A percentile compares a stretch with the other conserved stretches of the same genome.
Evolutionary conservation across 2,329 filamentous ascomycete genomes (phyloP).

Genomic region (Epichloe amarillans): DNA sequence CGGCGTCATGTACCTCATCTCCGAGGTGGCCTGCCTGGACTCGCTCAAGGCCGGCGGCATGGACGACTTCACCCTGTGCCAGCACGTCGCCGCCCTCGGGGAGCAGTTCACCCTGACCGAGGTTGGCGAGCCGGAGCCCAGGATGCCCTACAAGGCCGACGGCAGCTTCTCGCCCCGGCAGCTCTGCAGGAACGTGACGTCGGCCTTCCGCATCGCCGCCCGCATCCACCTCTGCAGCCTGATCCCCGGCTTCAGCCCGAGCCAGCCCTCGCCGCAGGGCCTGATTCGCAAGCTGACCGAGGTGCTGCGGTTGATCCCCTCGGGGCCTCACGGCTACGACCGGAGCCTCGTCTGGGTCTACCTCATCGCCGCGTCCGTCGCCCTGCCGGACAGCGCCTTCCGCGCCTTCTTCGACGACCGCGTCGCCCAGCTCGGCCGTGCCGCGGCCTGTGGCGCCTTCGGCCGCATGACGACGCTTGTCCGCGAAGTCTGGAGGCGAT

Average conservation of each 20-base stretch:
- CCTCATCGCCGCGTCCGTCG: constrained; percentile 72
- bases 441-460: constrained; percentile 71
- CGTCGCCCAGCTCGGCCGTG: constrained; percentile 58
- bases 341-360: constrained; percentile 88
- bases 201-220: constrained; percentile 80
- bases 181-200: constrained; percentile 76
- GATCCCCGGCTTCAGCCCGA: constrained; percentile 73
- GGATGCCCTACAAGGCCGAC: constrained; percentile 50
- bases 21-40: constrained; percentile 92
- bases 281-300: constrained; percentile 67
- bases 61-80: constrained; percentile 75
- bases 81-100: constrained; percentile 78
- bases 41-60: constrained; percentile 72
- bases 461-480: constrained; percentile 69
- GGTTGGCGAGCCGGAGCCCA: constrained; percentile 42
- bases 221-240: constrained; percentile 95
- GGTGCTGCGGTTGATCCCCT: constrained; percentile 69
- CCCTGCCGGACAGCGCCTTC: constrained; percentile 59
- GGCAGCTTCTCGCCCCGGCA: constrained; percentile 71
- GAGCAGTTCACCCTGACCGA: constrained; percentile 78
- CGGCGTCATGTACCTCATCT: constrained; percentile 93
- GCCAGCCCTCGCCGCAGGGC: constrained; percentile 58
- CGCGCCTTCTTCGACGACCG: constrained; percentile 67
- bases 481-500: constrained; percentile 72
- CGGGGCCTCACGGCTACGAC: constrained; percentile 72